Conservation (phyloP, 768 basidiomycete species). For the Rhizopogon vinicolor region DNA sequence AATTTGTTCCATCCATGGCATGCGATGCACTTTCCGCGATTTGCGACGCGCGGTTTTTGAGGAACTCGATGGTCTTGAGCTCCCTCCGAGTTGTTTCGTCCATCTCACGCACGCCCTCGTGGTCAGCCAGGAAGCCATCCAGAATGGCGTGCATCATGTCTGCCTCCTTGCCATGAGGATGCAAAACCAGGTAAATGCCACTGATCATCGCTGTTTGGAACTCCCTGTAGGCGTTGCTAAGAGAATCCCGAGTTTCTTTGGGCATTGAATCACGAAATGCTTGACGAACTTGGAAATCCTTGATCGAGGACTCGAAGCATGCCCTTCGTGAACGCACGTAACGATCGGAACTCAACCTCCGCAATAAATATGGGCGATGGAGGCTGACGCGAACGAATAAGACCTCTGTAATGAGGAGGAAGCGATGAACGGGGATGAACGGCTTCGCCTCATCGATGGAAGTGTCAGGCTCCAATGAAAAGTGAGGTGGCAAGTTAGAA, state of each 20-base stretch:
- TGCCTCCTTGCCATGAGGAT: constrained; percentile 68
- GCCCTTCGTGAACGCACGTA: constrained; percentile 78
- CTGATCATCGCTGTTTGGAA: constrained; percentile 90
- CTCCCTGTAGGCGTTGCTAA: constrained; percentile 80
- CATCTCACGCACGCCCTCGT: constrained; percentile 49
- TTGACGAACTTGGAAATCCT: constrained; percentile 77
- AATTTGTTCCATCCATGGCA: constrained; percentile 5
- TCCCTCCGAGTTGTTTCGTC: constrained; percentile 82
- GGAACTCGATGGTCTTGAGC: constrained; percentile 79
- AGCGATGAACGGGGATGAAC: constrained; percentile 80
- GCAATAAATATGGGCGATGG: constrained; percentile 84
- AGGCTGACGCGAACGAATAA: constrained; percentile 81
- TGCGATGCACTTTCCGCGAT: constrained; percentile 28
- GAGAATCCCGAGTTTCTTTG: constrained; percentile 60
- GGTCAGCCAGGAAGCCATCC: constrained; percentile 70
- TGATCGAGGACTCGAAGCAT: constrained; percentile 88
- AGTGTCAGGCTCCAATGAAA: constrained; percentile 68
- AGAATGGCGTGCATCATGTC: constrained; percentile 74
- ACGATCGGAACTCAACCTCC: constrained; percentile 68
- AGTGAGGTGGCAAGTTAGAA: constrained; percentile 73
- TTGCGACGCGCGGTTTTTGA: constrained; percentile 66
- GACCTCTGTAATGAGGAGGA: constrained; percentile 85
- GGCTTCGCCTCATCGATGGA: constrained; percentile 62
- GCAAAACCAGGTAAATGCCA: constrained; percentile 79
- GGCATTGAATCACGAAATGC: constrained; percentile 59